phyloP scores from a whole-genome alignment of 2,329 filamentous ascomycete species.

The Coniochaeta sp. region DNA sequence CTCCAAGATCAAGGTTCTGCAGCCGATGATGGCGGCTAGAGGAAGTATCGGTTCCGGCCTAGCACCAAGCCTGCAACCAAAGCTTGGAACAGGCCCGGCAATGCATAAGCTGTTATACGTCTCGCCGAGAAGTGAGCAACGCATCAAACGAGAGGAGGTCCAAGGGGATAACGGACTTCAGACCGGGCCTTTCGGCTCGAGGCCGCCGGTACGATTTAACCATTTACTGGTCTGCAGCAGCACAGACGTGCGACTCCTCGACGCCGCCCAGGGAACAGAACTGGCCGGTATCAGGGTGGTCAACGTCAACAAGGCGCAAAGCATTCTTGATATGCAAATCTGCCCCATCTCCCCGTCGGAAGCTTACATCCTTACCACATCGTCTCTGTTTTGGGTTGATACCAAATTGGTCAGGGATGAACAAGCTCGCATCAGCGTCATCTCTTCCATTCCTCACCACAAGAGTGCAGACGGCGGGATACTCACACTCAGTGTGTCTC shows the following conservation, averaged over 20 bases:
- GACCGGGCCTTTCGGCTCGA: neutral
- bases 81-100: conserved; percentile 12
- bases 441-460: conserved; percentile 29
- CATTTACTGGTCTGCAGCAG: conserved; percentile 8
- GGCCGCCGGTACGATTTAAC: neutral
- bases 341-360: conserved; percentile 39
- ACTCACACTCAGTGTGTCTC: conserved; percentile 31
- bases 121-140: conserved; percentile 3
- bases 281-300: conserved; percentile 12
- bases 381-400: conserved; percentile 35
- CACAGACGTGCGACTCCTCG: conserved; percentile 6
- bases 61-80: conserved; percentile 9
- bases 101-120: conserved; percentile 36
- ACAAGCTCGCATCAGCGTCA: conserved; percentile 5
- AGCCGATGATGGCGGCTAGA: conserved; percentile 24
- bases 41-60: conserved; percentile 31
- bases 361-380: conserved; percentile 53
- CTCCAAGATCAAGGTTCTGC: conserved; percentile 25
- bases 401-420: conserved; percentile 7
- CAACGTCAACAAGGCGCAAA: conserved; percentile 23
- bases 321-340: conserved; percentile 48
- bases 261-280: conserved; percentile 3
- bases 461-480: conserved; percentile 27
- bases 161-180: neutral
- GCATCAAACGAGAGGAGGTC: conserved; percentile 3